These are phyloP conservation scores for Penicillium aurantiogriseum DNA, from an alignment of 2,329 filamentous ascomycete species.

Conservation along the genomic window DNA sequence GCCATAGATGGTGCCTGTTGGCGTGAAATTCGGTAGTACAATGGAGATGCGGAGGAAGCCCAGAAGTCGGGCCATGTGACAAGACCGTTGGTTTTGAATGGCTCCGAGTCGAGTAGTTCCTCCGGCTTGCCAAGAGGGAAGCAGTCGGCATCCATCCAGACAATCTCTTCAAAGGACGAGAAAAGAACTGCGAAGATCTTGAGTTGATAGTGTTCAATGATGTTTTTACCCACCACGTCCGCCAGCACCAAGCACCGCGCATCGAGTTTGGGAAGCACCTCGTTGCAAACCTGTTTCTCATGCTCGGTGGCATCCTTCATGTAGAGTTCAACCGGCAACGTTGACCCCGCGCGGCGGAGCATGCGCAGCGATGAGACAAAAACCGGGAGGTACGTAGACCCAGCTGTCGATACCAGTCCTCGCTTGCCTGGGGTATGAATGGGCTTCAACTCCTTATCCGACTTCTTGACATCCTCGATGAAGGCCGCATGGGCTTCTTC, in stretches of 20 bases:
- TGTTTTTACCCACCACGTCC: constrained; percentile 40
- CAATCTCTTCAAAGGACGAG: constrained; percentile 58
- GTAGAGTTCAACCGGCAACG: constrained; percentile 50
- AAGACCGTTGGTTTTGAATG: constrained; percentile 53
- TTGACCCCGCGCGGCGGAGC: constrained; percentile 52
- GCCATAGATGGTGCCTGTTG: constrained; percentile 34
- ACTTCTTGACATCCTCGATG: constrained; percentile 34
- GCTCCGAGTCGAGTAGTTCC: constrained; percentile 51
- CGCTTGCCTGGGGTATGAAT: constrained; percentile 41
- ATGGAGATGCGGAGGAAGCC: constrained; percentile 44
- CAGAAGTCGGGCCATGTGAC: constrained; percentile 60
- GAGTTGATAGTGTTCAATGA: constrained; percentile 52
- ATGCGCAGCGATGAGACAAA: constrained; percentile 53
- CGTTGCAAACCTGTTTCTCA: constrained; percentile 42
- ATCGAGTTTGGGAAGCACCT: constrained; percentile 42
- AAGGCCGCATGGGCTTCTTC: constrained; percentile 43
- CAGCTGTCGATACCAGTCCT: constrained; percentile 54
- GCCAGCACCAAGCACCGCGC: constrained; percentile 46
- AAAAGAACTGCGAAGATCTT: constrained; percentile 59
- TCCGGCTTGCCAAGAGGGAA: constrained; percentile 52
- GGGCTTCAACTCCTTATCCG: constrained; percentile 28
- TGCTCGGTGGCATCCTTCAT: constrained; percentile 42
- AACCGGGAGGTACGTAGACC: constrained; percentile 49
- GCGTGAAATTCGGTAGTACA: constrained; percentile 45
- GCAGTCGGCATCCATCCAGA: constrained; percentile 60